A percentile compares a stretch with the other conserved stretches of the same genome.
phyloP scores from a whole-genome alignment of 2,329 filamentous ascomycete species.

The Cladophialophora bantiana region DNA sequence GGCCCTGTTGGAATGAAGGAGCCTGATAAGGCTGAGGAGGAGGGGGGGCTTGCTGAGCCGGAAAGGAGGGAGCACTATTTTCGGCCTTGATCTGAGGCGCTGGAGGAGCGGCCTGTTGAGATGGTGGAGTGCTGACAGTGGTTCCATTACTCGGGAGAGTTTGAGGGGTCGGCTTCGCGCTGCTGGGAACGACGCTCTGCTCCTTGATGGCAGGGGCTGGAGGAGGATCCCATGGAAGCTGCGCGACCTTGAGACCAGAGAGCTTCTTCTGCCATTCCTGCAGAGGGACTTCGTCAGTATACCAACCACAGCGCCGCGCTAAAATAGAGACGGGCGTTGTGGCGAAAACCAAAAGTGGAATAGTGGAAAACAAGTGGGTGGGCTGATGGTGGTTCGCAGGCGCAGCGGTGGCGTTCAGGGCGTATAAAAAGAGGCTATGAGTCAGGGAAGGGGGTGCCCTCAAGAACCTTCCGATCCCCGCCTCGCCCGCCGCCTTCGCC shows the following conservation, averaged over 20 bases:
- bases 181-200: slow-evolving; percentile 47
- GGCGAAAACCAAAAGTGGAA: slow-evolving; percentile 23
- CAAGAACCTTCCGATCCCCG: slow-evolving; percentile 40
- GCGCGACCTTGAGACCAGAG: slow-evolving; percentile 80
- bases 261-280: slow-evolving; percentile 96
- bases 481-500: slow-evolving; percentile 25
- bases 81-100: slow-evolving; percentile 36
- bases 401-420: slow-evolving; percentile 38
- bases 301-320: background rate
- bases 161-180: slow-evolving; percentile 43
- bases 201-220: slow-evolving; percentile 65
- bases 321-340: slow-evolving; percentile 2
- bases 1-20: slow-evolving; percentile 45
- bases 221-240: slow-evolving; percentile 94
- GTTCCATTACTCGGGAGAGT: slow-evolving; percentile 40
- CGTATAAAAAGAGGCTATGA: slow-evolving; percentile 41
- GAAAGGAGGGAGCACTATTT: slow-evolving; percentile 29
- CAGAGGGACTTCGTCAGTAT: slow-evolving; percentile 4
- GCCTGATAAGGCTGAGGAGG: slow-evolving; percentile 38
- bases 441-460: slow-evolving; percentile 36
- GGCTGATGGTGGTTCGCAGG: slow-evolving; percentile 4
- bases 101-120: slow-evolving; percentile 43
- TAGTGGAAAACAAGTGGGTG: slow-evolving; percentile 22
- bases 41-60: slow-evolving; percentile 28
- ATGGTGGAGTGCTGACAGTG: slow-evolving; percentile 45